Conservation (phyloP, 257 asterid genomes). For the Handroanthus guayacan region DNA sequence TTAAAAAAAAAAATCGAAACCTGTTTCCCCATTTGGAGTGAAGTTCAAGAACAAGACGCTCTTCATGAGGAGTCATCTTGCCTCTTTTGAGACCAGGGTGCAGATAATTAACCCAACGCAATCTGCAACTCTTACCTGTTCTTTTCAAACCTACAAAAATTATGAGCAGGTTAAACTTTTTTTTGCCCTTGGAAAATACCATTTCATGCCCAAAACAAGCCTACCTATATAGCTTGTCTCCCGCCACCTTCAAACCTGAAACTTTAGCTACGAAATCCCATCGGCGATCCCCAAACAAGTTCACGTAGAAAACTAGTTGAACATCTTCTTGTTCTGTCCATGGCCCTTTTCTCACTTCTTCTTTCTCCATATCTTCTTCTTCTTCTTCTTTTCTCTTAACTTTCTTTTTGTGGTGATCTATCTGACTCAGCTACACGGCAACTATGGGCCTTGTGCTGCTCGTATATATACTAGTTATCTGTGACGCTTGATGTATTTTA, state of each 20-base stretch:
- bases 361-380: constrained; percentile 44
- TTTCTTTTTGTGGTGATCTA: not conserved
- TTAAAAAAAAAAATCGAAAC: constrained; percentile 36
- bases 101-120: constrained; percentile 94
- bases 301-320: constrained; percentile 81
- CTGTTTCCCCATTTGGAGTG: constrained; percentile 94
- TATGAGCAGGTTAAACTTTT: constrained; percentile 22
- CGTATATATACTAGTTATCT: constrained; percentile 29
- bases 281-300: constrained; percentile 88
- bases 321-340: constrained; percentile 94
- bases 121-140: constrained; percentile 92
- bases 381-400: not conserved
- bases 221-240: constrained; percentile 81
- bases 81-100: constrained; percentile 86
- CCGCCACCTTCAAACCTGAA: constrained; percentile 99
- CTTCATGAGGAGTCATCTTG: constrained; percentile 85
- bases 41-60: constrained; percentile 75
- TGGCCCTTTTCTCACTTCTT: constrained; percentile 70
- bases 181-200: constrained; percentile 30
- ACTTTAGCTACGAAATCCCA: constrained; percentile 98
- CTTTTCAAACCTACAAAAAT: constrained; percentile 71
- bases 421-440: constrained; percentile 16
- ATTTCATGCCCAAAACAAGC: constrained; percentile 77
- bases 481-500: constrained; percentile 13
- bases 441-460: constrained; percentile 17